Evolutionary conservation across 2,329 filamentous ascomycete genomes (phyloP), one percentile per base, ranked within the genome.

Genomic region (Talaromyces sp.): DNA sequence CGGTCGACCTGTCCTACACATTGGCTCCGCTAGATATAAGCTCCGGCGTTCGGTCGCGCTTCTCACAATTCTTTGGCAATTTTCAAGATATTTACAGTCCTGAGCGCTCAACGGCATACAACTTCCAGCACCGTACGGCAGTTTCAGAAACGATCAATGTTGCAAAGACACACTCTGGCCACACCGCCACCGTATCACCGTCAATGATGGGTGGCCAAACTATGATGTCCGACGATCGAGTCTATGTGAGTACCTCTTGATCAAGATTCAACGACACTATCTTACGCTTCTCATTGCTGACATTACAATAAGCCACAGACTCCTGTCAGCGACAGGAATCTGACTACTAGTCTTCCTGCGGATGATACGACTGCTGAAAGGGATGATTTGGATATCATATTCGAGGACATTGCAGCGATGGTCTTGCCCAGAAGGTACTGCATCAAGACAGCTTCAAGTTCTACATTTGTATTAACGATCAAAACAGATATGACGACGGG

Each of bases 321-420:
- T 18, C 33, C 60, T 9, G 33, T 40, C 16, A 62, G 46, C 12
- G 33, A 37, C 23, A 37, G 33, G 18, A 37, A 42, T 33, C 6
- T 62, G 23, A 39, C 37, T 28, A 40, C 40, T 7, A 55, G 40
- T n/a, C 42, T 33, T 4, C 54, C 42, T 23, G 6, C 23, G 5
- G 46, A 62, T 25, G 23, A 56, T n/a, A 31, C 60, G 14, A 8
- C 48, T 3, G n/a, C 39, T 18, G 60, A 62, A 31, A 58, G 46
- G 21, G 60, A 62, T 44, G 60, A 62, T 28, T 46, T 62, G 28
- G 60, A 62, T 35, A 25, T 57, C 14, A 62, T 62, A 21, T 64
- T 61, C 35, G 62, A 64, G 31, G 62, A 64, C 21, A 64, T 64
- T 39, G 52, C 60, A 11, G 60, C 62, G 1, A 62, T 64, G 52